These are phyloP conservation scores for Mortierella sp. DNA, from an alignment of 371 early-diverging fungal genomes.

Conservation along the genomic window DNA sequence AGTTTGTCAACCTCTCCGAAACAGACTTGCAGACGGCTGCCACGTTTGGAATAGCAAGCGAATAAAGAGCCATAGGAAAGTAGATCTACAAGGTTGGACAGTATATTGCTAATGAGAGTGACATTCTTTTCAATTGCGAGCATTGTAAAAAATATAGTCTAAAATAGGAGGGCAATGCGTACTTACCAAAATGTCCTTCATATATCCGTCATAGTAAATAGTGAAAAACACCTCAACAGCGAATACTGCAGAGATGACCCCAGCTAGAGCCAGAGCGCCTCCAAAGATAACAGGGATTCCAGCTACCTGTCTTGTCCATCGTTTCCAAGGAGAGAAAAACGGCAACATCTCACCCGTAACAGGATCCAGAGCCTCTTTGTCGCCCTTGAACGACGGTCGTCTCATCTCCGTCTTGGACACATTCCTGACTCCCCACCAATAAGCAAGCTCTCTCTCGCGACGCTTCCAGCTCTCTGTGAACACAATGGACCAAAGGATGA, in stretches of 20 bases:
- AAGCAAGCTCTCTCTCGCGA: constrained; percentile 77
- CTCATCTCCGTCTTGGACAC: constrained; percentile 71
- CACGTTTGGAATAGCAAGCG: constrained; percentile 79
- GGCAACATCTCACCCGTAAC: constrained; percentile 83
- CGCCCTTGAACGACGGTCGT: constrained; percentile 78
- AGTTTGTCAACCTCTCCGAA: constrained; percentile 75
- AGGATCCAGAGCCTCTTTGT: constrained; percentile 68
- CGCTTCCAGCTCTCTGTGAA: constrained; percentile 88
- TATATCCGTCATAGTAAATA: constrained; percentile 84
- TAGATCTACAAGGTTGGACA: constrained; percentile 62
- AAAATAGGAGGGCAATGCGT: not conserved
- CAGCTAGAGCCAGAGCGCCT: constrained; percentile 72
- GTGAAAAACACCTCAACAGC: constrained; percentile 80
- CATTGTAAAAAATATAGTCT: not conserved
- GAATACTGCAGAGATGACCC: constrained; percentile 79
- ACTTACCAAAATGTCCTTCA: constrained; percentile 60
- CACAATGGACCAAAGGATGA: constrained; percentile 78
- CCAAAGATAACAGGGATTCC: constrained; percentile 73
- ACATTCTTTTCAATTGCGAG: not conserved
- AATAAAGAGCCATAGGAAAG: constrained; percentile 81
- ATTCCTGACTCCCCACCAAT: constrained; percentile 82
- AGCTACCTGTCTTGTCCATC: constrained; percentile 72
- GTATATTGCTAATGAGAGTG: not conserved
- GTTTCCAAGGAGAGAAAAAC: constrained; percentile 75
- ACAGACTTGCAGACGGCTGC: constrained; percentile 75